These are phyloP conservation scores for Carpinus fangiana DNA, from an alignment of 306 rosid species.

Conservation along the genomic window DNA sequence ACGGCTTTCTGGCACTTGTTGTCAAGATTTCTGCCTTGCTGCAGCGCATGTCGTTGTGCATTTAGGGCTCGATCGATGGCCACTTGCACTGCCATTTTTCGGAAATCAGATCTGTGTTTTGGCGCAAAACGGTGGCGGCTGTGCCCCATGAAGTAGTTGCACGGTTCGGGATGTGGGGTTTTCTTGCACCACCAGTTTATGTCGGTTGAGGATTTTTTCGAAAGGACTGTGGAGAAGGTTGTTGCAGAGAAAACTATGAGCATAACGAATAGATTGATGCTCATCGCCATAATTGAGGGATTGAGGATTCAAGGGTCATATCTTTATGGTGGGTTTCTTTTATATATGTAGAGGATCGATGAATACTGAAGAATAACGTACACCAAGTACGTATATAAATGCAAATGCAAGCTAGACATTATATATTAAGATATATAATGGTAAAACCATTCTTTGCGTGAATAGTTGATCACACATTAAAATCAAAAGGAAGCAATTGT, in stretches of 20 bases:
- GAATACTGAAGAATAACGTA: constrained; percentile 27
- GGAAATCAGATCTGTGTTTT: constrained; percentile 50
- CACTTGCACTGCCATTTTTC: constrained; percentile 39
- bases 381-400: constrained; percentile 22
- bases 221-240: constrained; percentile 36
- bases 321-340: constrained; percentile 17
- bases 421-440: constrained; percentile 13
- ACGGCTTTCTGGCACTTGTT: constrained; percentile 44
- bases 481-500: neutral
- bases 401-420: constrained; percentile 34
- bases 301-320: constrained; percentile 22
- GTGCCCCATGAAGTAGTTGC: constrained; percentile 56
- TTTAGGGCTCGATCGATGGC: constrained; percentile 49
- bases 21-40: constrained; percentile 9
- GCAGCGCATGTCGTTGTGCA: constrained; percentile 25
- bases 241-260: constrained; percentile 29
- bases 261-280: constrained; percentile 21
- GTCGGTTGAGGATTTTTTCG: constrained; percentile 37
- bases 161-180: constrained; percentile 75
- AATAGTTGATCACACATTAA: neutral
- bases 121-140: constrained; percentile 22
- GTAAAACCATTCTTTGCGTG: constrained; percentile 23
- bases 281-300: constrained; percentile 31
- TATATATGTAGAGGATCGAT: constrained; percentile 17
- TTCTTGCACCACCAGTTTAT: constrained; percentile 72